phyloP scores from a whole-genome alignment of 495 filamentous ascomycete species.

The Penicillium bialowiezense region DNA sequence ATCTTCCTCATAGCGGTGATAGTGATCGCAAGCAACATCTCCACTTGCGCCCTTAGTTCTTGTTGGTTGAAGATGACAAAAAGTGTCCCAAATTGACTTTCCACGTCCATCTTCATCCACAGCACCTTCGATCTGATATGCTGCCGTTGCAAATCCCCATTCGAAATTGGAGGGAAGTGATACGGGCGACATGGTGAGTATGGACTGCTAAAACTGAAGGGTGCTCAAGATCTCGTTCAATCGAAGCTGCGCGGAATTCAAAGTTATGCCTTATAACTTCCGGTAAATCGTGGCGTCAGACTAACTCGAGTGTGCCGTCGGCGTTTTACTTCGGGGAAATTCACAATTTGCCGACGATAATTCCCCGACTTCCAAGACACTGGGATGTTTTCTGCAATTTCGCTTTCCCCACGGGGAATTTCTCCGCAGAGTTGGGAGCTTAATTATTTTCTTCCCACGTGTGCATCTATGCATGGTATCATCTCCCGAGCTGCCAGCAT shows the following conservation, averaged over 20 bases:
- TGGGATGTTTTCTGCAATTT: background rate
- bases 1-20: conserved; percentile 63
- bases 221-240: too few species aligned
- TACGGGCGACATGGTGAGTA: background rate
- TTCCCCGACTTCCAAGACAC: conserved; percentile 10
- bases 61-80: conserved; percentile 64
- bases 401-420: conserved; percentile 10
- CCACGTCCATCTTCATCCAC: conserved; percentile 59
- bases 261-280: conserved; percentile 2
- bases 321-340: background rate
- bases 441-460: background rate
- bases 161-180: conserved; percentile 50
- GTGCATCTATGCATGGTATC: background rate
- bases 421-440: conserved; percentile 1
- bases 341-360: background rate
- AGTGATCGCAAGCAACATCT: conserved; percentile 66
- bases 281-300: background rate
- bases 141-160: conserved; percentile 75
- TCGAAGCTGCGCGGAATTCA: background rate
- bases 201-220: background rate
- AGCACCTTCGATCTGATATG: conserved; percentile 72
- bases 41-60: conserved; percentile 52
- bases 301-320: background rate
- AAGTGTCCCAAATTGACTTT: conserved; percentile 69
- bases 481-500: background rate